Conservation (phyloP, 1,284 basidiomycete genomes). For the Naganishia cerealis region DNA sequence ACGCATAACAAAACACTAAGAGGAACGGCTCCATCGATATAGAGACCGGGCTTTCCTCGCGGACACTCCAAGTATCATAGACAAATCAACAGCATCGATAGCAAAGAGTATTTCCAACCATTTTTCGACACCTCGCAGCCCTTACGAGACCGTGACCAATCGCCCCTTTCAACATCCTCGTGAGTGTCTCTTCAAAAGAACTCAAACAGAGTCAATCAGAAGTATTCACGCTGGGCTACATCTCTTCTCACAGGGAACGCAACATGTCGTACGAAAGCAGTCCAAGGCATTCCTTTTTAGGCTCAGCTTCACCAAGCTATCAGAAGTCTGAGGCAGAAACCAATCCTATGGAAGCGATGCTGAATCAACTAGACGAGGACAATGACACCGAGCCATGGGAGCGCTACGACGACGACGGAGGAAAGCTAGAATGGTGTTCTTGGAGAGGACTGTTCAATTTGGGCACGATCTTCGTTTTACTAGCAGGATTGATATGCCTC, state of each 20-base stretch:
- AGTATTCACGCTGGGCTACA: neutral
- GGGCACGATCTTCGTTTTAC: slow-evolving; percentile 69
- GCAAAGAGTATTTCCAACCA: slow-evolving; percentile 14
- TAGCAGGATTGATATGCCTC: slow-evolving; percentile 64
- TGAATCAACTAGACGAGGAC: slow-evolving; percentile 19
- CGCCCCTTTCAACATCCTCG: neutral
- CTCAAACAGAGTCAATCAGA: neutral
- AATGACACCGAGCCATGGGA: slow-evolving; percentile 29
- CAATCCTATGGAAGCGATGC: slow-evolving; percentile 14
- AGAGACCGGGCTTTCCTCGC: slow-evolving; percentile 4
- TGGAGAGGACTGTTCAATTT: slow-evolving; percentile 70
- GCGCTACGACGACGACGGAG: slow-evolving; percentile 10
- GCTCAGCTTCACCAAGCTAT: slow-evolving; percentile 12
- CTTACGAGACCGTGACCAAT: neutral
- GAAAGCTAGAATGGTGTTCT: slow-evolving; percentile 43
- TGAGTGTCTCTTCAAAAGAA: neutral
- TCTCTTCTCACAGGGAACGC: neutral
- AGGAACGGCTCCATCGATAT: neutral
- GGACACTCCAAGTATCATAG: neutral
- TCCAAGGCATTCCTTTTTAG: slow-evolving; percentile 9
- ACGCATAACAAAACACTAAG: too few species aligned
- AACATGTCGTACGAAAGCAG: slow-evolving; percentile 16
- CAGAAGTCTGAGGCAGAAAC: neutral
- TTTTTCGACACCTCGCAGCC: neutral
- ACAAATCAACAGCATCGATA: slow-evolving; percentile 14